Percentiles rank a stretch among this genome's conserved stretches.
These are phyloP conservation scores for Orbilia javanica DNA, from an alignment of 2,329 filamentous ascomycete genomes.

Conservation along the genomic window DNA sequence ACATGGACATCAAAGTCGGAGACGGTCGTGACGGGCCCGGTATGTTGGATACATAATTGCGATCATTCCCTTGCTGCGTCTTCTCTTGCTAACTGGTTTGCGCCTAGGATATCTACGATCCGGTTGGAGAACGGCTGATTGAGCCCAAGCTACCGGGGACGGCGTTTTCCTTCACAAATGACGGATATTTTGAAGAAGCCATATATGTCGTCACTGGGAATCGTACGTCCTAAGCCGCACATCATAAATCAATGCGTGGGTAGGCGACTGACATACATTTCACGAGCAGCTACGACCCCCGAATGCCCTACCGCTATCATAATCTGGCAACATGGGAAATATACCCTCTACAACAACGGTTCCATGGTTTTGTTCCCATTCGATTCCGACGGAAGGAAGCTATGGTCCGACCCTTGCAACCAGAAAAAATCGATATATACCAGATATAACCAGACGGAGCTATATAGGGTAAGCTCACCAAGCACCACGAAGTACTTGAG, in stretches of 20 bases:
- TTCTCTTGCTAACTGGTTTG: slow-evolving; percentile 4
- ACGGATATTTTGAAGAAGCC: slow-evolving; percentile 77
- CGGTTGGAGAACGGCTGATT: slow-evolving; percentile 74
- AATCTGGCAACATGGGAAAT: slow-evolving; percentile 80
- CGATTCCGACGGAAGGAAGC: slow-evolving; percentile 75
- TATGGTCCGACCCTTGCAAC: slow-evolving; percentile 75
- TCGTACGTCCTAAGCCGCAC: slow-evolving; percentile 68
- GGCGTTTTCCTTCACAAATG: slow-evolving; percentile 78
- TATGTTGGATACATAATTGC: slow-evolving; percentile 65
- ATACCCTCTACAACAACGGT: slow-evolving; percentile 71
- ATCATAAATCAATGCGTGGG: not conserved
- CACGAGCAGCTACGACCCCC: slow-evolving; percentile 70
- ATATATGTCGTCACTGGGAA: slow-evolving; percentile 78
- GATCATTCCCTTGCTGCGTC: not conserved
- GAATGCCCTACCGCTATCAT: slow-evolving; percentile 75
- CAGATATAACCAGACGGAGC: slow-evolving; percentile 75
- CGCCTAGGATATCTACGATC: slow-evolving; percentile 77
- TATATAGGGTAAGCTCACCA: slow-evolving; percentile 70
- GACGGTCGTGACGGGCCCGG: slow-evolving; percentile 77
- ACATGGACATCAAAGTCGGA: slow-evolving; percentile 80
- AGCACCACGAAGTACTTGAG: not conserved
- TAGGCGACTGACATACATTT: slow-evolving; percentile 38
- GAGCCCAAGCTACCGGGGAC: slow-evolving; percentile 77
- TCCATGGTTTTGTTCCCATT: slow-evolving; percentile 74
- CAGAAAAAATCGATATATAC: slow-evolving; percentile 72